These are phyloP conservation scores for Leccinellum rugosiceps DNA, from an alignment of 768 basidiomycete genomes.

Conservation along the genomic window DNA sequence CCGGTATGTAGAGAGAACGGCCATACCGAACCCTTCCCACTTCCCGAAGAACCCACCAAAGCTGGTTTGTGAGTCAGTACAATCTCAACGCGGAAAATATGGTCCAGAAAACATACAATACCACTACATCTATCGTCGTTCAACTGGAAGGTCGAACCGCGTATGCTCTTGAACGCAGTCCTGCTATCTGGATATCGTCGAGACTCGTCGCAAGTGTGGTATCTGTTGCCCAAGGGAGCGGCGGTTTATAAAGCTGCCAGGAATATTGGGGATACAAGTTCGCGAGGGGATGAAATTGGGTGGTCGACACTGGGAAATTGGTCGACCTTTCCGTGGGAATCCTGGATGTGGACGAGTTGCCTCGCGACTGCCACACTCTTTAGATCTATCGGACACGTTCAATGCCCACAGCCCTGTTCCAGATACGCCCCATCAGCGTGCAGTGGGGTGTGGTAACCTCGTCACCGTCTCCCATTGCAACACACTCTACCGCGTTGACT, in stretches of 20 bases:
- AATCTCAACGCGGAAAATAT: background rate
- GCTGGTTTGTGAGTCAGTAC: conserved; percentile 9
- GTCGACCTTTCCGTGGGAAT: too few relatives aligned
- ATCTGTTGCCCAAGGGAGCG: background rate
- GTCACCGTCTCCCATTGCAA: background rate
- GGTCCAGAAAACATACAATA: background rate
- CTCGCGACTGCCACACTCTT: too few relatives aligned
- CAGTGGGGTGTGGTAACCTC: background rate
- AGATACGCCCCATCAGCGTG: background rate
- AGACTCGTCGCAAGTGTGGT: background rate
- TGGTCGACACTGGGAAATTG: too few relatives aligned
- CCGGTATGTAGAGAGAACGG: background rate
- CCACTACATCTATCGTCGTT: background rate
- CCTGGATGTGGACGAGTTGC: too few relatives aligned
- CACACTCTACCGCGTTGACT: too few relatives aligned
- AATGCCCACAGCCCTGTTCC: background rate
- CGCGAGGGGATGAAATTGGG: background rate
- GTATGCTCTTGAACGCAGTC: background rate
- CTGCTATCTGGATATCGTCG: too few relatives aligned
- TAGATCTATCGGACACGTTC: background rate
- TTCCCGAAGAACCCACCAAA: conserved; percentile 17
- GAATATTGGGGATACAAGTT: background rate
- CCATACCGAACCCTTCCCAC: conserved; percentile 21
- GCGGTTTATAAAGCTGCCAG: background rate
- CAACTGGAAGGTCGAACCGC: background rate